These are phyloP conservation scores for Saturnispora halmiae DNA, from an alignment of 805 yeast genomes.

Conservation along the genomic window DNA sequence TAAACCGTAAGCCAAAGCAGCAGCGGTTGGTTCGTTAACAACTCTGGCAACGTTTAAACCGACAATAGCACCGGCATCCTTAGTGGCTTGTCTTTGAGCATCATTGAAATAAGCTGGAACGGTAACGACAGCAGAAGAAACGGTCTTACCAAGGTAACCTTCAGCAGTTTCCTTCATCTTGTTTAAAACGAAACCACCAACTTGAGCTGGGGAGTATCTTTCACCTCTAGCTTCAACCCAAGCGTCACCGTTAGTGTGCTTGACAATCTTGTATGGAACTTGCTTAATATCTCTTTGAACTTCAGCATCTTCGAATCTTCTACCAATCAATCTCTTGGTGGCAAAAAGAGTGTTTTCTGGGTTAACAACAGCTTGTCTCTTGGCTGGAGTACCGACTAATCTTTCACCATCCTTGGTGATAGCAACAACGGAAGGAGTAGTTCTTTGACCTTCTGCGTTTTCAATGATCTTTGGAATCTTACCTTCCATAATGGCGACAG, in stretches of 20 bases:
- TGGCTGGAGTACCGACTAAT: slow-evolving; percentile 62
- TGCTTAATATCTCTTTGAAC: slow-evolving; percentile 57
- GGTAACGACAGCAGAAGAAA: slow-evolving; percentile 82
- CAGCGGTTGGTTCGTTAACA: slow-evolving; percentile 87
- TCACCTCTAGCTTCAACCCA: slow-evolving; percentile 46
- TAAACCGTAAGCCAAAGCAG: slow-evolving; percentile 91
- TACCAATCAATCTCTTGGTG: slow-evolving; percentile 72
- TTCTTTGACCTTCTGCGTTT: slow-evolving; percentile 69
- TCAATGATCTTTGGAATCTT: slow-evolving; percentile 57
- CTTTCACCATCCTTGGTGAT: slow-evolving; percentile 37
- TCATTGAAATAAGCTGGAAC: slow-evolving; percentile 89
- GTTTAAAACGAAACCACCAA: slow-evolving; percentile 68
- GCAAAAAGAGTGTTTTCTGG: slow-evolving; percentile 75
- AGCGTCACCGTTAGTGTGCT: slow-evolving; percentile 58
- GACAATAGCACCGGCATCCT: slow-evolving; percentile 96
- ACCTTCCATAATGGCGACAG: slow-evolving; percentile 68
- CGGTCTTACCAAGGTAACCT: slow-evolving; percentile 78
- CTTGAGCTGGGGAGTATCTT: slow-evolving; percentile 57
- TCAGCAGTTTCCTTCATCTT: slow-evolving; percentile 99
- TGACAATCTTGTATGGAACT: slow-evolving; percentile 55
- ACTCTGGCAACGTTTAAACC: slow-evolving; percentile 86
- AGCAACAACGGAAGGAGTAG: slow-evolving; percentile 76
- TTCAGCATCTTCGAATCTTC: slow-evolving; percentile 58
- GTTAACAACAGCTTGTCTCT: slow-evolving; percentile 67
- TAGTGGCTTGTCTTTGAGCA: slow-evolving; percentile 89